These are phyloP conservation scores for Citropsis articulata DNA, from an alignment of 345 rosid genomes.

Conservation along the genomic window DNA sequence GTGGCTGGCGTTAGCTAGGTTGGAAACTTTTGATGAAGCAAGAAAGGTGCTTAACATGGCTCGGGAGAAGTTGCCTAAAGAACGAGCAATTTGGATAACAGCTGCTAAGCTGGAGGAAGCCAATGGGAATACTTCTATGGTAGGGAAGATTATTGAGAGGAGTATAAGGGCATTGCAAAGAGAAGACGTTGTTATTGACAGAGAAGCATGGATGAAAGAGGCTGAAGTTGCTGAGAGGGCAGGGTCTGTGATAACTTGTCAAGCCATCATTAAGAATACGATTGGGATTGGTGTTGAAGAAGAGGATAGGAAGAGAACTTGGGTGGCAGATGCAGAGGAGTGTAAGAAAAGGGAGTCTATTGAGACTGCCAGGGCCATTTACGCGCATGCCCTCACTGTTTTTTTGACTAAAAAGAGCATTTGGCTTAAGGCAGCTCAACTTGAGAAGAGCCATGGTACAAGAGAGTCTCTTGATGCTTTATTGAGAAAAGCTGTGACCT, in stretches of 20 bases:
- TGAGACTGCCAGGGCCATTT: constrained; percentile 92
- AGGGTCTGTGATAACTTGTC: constrained; percentile 81
- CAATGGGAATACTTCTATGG: constrained; percentile 70
- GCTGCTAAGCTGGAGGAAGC: constrained; percentile 98
- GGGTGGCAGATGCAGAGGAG: constrained; percentile 99
- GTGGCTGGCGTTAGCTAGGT: constrained; percentile 86
- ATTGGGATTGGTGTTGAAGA: constrained; percentile 92
- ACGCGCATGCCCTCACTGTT: constrained; percentile 76
- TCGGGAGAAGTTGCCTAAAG: constrained; percentile 66
- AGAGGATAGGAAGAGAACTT: constrained; percentile 95
- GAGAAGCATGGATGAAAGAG: constrained; percentile 94
- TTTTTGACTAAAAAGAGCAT: constrained; percentile 94
- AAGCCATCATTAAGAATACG: constrained; percentile 68
- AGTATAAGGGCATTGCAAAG: constrained; percentile 81
- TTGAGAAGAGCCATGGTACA: constrained; percentile 93
- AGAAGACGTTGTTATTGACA: constrained; percentile 82
- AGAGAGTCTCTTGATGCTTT: constrained; percentile 88
- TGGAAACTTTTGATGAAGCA: constrained; percentile 74
- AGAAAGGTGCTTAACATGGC: constrained; percentile 79
- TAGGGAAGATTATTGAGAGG: constrained; percentile 86
- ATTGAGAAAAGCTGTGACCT: constrained; percentile 79
- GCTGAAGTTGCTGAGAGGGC: constrained; percentile 91
- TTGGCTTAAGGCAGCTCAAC: constrained; percentile 94
- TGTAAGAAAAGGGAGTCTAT: constrained; percentile 87
- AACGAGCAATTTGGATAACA: constrained; percentile 92